Percentiles rank a stretch among this genome's conserved stretches.
Conservation (phyloP, 1,284 basidiomycete species). For the Ceratobasidium theobromae region DNA sequence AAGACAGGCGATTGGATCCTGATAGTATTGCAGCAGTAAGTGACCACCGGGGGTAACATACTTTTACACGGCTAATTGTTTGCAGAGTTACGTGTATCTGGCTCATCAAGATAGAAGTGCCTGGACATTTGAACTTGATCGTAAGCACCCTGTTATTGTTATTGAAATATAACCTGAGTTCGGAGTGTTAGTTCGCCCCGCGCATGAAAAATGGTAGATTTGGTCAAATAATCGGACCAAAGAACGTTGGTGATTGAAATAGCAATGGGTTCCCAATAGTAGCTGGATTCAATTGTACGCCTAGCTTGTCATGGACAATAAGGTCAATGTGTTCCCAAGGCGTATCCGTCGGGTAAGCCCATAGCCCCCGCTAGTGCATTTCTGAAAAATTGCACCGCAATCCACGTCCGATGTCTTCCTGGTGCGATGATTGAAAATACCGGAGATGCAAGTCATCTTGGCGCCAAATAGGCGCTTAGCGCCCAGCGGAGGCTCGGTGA, state of each 20-base stretch:
- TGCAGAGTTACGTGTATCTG: slow-evolving; percentile 56
- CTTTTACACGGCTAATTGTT: slow-evolving; percentile 38
- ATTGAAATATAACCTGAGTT: slow-evolving; percentile 17
- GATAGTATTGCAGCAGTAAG: slow-evolving; percentile 64
- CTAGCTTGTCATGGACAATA: too few species aligned
- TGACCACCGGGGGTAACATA: background rate
- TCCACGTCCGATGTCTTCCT: too few species aligned
- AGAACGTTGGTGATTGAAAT: too few species aligned
- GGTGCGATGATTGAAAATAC: too few species aligned
- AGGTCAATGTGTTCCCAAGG: too few species aligned
- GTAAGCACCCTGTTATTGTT: slow-evolving; percentile 45
- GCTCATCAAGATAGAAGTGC: slow-evolving; percentile 60
- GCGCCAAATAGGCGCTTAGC: too few species aligned
- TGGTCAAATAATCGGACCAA: background rate
- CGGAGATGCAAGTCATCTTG: too few species aligned
- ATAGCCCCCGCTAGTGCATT: too few species aligned
- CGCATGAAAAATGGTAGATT: slow-evolving; percentile 50
- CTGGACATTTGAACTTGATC: slow-evolving; percentile 71
- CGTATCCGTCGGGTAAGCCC: too few species aligned
- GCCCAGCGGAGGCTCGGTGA: background rate
- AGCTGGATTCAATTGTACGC: too few species aligned
- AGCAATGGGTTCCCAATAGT: too few species aligned
- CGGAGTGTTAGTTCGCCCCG: slow-evolving; percentile 47
- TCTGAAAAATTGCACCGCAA: too few species aligned
- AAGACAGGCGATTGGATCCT: slow-evolving; percentile 54